Evolutionary conservation across 192 early-diverging fungal species (phyloP).

Genomic region (Martensiomyces pterosporus): DNA sequence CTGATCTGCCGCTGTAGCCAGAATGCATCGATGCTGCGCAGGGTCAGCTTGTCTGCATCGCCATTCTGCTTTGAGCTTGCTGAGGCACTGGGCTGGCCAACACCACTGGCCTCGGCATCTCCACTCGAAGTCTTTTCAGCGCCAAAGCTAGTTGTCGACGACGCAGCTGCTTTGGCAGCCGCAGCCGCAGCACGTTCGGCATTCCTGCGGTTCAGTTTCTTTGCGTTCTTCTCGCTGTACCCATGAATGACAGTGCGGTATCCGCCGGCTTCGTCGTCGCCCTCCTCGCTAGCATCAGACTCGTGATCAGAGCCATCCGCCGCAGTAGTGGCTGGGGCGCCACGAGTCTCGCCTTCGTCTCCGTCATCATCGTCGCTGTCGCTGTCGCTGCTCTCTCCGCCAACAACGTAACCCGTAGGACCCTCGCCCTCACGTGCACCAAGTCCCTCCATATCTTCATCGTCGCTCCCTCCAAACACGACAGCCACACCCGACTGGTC

Average conservation of each 20-base stretch:
- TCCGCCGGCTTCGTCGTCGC: constrained; percentile 21
- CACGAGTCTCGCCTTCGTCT: background rate
- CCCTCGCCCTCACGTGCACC: constrained; percentile 56
- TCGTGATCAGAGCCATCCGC: constrained; percentile 24
- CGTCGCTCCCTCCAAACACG: constrained; percentile 88
- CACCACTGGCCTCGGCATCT: no score
- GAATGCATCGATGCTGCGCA: constrained; percentile 93
- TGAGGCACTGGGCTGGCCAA: no score
- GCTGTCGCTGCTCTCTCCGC: constrained; percentile 10
- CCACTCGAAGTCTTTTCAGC: background rate
- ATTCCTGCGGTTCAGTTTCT: constrained; percentile 26
- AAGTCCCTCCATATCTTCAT: constrained; percentile 70
- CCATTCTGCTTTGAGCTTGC: no score
- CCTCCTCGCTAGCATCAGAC: constrained; percentile 15
- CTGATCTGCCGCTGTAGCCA: constrained; percentile 91
- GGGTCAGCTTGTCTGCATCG: constrained; percentile 32
- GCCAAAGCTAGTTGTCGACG: constrained; percentile 18
- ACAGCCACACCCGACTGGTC: constrained; percentile 93
- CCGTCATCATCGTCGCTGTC: constrained; percentile 30
- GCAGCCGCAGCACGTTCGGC: constrained; percentile 27
- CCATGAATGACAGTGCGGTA: constrained; percentile 42
- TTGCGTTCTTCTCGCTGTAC: constrained; percentile 30
- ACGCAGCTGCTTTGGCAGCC: constrained; percentile 4
- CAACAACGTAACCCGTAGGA: constrained; percentile 44
- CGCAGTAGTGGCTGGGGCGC: constrained; percentile 15